Evolutionary conservation across 139 green algal species (phyloP), one percentile per base, ranked within the genome.

Genomic region (Eudorina sp.): DNA sequence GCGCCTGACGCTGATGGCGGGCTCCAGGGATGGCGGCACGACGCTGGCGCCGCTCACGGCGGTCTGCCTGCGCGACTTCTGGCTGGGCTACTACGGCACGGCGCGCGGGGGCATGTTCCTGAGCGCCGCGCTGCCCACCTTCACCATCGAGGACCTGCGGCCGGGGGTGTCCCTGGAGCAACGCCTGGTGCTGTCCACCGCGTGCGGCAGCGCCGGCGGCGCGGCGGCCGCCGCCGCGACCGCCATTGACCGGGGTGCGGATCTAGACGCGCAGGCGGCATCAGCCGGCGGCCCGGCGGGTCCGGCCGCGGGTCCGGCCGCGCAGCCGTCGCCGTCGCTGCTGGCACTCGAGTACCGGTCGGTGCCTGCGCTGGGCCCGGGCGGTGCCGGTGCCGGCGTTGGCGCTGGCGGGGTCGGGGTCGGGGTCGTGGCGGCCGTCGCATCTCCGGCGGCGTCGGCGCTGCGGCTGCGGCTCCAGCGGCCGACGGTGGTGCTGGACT

Each of bases 401-500:
- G 73, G 45, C 3, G 23, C 3, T 25, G 43, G 73, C 45, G 43
- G 25, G 2, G 27, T 45, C 83, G 23, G 70, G 5, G 29, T 48
- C 9, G 73, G 45, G 29, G 27, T 25, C 29, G 40, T 25, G 72
- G 27, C n/a, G 21, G 43, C 5, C 45, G 31, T n/a, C 31, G 23
- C 34, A 13, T 55, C 7, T 6, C 43, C 90, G 3, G 79, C 74
- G 0, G 16, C 68, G 41, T 55, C 70, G 34, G 81, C 74, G 0
- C 29, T 98, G 86, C 84, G 86, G 29, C 36, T 98, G 60, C 95
- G 95, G 14, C 86, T 99, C 76, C 97, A 99, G 86, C 91, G 95
- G 73, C 97, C 97, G 0, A 96, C 95, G 2, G 60, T 99, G 19
- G 92, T 98, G 29, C 93, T 97, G 16, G 96, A 98, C 84, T 72